Evolutionary conservation across 192 early-diverging fungal species (phyloP).

Genomic region (Mortierella claussenii): DNA sequence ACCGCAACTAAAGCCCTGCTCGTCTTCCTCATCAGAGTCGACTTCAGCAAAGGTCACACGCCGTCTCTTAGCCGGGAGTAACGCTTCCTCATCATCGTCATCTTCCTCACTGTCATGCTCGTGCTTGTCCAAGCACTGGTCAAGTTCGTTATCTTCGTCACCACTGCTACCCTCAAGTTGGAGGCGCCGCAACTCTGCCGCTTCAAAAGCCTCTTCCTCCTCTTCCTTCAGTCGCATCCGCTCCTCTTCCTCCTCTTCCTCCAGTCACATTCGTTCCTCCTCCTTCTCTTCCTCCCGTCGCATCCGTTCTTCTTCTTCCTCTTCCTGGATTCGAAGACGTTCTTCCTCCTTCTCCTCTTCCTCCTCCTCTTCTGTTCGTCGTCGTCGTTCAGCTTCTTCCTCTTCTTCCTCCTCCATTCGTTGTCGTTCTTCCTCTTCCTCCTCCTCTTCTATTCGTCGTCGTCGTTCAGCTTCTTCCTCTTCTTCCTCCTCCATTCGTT

Average conservation of each 20-base stretch:
- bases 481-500: neutral
- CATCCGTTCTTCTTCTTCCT: constrained; percentile 1
- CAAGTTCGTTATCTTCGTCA: too few relatives aligned
- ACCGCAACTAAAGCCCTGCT: too few relatives aligned
- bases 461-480: neutral
- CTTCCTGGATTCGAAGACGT: neutral
- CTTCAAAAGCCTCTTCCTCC: neutral
- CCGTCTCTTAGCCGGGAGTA: too few relatives aligned
- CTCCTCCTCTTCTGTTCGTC: neutral
- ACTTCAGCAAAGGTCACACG: too few relatives aligned
- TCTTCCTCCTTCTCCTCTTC: constrained; percentile 11
- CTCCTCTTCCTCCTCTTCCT: constrained; percentile 5
- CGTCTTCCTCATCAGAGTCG: too few relatives aligned
- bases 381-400: neutral
- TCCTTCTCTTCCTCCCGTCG: constrained; percentile 2
- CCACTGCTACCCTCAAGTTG: too few relatives aligned
- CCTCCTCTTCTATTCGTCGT: neutral
- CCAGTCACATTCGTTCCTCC: neutral
- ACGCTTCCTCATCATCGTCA: too few relatives aligned
- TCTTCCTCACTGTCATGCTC: too few relatives aligned
- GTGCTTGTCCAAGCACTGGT: too few relatives aligned
- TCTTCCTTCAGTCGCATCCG: neutral
- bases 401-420: neutral
- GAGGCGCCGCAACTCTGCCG: too few relatives aligned
- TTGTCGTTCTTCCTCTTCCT: constrained; percentile 5